Evolutionary conservation across 2,329 filamentous ascomycete genomes (phyloP).

Genomic region (Fusarium chuoi): DNA sequence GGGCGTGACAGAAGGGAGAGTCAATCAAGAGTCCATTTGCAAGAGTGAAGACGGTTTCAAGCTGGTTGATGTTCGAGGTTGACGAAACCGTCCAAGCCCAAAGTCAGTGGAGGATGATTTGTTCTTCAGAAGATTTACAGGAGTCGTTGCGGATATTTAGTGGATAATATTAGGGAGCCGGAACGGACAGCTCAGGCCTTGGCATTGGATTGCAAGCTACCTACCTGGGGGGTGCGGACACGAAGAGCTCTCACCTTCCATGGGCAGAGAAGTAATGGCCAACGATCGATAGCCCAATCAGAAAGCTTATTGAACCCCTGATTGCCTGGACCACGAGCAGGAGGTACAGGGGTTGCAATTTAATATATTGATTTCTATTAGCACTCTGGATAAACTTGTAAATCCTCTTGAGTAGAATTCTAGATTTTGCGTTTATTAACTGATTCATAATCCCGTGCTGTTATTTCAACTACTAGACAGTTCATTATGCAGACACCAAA

Average conservation of each 20-base stretch:
- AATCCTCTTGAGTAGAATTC: background rate
- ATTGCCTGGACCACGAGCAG: background rate
- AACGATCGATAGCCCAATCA: conserved; percentile 13
- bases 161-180: conserved; percentile 20
- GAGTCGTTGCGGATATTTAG: conserved; percentile 35
- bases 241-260: conserved; percentile 4
- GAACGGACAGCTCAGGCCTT: conserved; percentile 14
- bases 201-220: background rate
- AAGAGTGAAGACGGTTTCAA: conserved; percentile 17
- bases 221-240: background rate
- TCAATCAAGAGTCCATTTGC: conserved; percentile 31
- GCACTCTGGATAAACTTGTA: background rate
- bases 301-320: conserved; percentile 20
- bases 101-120: background rate
- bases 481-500: background rate
- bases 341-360: background rate
- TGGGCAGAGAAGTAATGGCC: background rate
- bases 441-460: background rate
- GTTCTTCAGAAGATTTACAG: conserved; percentile 32
- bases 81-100: conserved; percentile 17
- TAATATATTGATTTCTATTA: background rate
- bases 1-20: background rate
- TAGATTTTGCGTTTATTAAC: background rate
- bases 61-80: conserved; percentile 22
- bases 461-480: background rate